Conservation (phyloP, 345 rosid genomes). For the Geranium rotundifolium region DNA sequence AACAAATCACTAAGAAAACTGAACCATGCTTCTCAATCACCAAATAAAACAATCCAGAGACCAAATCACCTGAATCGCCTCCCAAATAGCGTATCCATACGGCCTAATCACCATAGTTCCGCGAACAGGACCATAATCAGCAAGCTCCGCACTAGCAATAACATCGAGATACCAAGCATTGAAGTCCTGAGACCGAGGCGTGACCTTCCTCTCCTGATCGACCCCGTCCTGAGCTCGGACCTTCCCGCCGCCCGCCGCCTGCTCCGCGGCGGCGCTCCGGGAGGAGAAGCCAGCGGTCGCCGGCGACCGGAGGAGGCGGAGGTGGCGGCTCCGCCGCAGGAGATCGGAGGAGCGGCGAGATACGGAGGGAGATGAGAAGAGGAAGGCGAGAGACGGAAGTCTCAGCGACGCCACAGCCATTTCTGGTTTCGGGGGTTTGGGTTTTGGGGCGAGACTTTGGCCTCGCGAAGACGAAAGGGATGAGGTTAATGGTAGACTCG, state of each 20-base stretch:
- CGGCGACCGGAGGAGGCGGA: conserved; percentile 13
- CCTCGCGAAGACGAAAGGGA: neutral
- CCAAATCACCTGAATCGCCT: conserved; percentile 73
- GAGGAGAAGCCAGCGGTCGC: conserved; percentile 35
- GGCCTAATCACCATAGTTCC: conserved; percentile 98
- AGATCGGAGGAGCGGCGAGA: conserved; percentile 22
- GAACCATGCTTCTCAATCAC: neutral
- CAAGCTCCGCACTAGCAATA: conserved; percentile 80
- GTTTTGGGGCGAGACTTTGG: too few relatives aligned
- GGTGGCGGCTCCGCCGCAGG: conserved; percentile 16
- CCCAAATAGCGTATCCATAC: conserved; percentile 92
- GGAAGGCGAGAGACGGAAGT: conserved; percentile 47
- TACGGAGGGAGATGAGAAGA: conserved; percentile 33
- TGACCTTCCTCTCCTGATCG: conserved; percentile 38
- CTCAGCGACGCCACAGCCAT: conserved; percentile 53
- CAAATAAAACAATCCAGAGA: neutral
- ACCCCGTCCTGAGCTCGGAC: conserved; percentile 7
- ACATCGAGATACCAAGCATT: conserved; percentile 90
- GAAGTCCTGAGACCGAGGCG: conserved; percentile 86
- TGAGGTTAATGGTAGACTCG: conserved; percentile 6
- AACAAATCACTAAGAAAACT: neutral
- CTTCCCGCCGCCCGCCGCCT: conserved; percentile 24
- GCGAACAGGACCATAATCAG: conserved; percentile 91
- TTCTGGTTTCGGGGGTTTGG: conserved; percentile 6
- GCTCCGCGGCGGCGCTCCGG: conserved; percentile 38